Base-by-base conservation (phyloP, 2,329 filamentous ascomycete genomes). In the Fusarium sp. region DNA sequence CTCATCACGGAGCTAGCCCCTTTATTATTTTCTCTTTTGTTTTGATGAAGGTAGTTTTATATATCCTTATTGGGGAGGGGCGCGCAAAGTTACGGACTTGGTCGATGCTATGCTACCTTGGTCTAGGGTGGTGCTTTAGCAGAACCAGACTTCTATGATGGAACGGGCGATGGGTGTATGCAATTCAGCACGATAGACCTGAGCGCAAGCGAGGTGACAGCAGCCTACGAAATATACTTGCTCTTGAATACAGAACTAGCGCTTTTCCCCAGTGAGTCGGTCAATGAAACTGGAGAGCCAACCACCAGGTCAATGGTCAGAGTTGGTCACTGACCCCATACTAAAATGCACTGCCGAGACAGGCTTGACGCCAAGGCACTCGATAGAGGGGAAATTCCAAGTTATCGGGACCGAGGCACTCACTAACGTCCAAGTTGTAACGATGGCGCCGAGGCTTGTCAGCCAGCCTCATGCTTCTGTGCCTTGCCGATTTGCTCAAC, bases 391-490 rank as follows among this genome's bases (percentile, higher is more conserved):
- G 38, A 26, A 8, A 43, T 49, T 59, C 55, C 58, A 48, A 41
- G 42, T 69, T 53, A 48, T 67, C 61, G 66, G 66, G 46, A 46
- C 50, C 38, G 37, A 57, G 16, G 46, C 6, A 49, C 53, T 52
- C 35, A 26, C 47, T 35, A 37, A 63, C 29, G 55, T 31, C 43
- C 41, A 47, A 21, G 42, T 61, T 62, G 29, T 57, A 20, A 47
- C 37, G 31, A 47, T 31, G 28, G 47, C 61, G 50, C 46, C 53
- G 28, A 52, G 54, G 44, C 44, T 33, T 46, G 54, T 69, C 66
- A 69, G 66, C 66, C 66, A 69, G 66, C 66, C 63, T 59, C 62
- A 66, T 33, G 43, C 42, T 47, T 53, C 28, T 46, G 57, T 61
- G 46, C 60, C 41, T 66, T 66, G 59, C 49, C 37, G 20, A 44